These are phyloP conservation scores for Globisporangium megalacanthum DNA, from an alignment of 352 stramenopile species.

Conservation along the genomic window DNA sequence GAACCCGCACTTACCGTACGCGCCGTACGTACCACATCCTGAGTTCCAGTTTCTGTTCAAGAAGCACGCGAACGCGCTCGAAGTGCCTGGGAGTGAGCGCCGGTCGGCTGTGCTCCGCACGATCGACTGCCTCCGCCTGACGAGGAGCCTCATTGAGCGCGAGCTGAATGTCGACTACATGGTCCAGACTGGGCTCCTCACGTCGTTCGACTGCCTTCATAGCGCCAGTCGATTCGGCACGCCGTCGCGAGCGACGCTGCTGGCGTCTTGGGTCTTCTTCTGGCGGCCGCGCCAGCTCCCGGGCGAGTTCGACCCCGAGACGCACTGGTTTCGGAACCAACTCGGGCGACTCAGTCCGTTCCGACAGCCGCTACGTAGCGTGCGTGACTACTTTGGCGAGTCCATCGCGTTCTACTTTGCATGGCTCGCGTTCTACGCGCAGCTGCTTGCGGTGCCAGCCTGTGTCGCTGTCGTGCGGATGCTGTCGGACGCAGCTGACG, in stretches of 20 bases:
- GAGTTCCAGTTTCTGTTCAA: slow-evolving; percentile 68
- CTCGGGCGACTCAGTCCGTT: slow-evolving; percentile 39
- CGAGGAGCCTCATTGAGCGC: slow-evolving; percentile 32
- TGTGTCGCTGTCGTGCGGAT: slow-evolving; percentile 28
- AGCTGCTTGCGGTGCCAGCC: slow-evolving; percentile 53
- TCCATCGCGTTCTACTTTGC: slow-evolving; percentile 89
- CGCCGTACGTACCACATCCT: slow-evolving; percentile 32
- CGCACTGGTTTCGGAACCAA: slow-evolving; percentile 35
- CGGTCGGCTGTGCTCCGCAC: slow-evolving; percentile 53
- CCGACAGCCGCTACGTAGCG: slow-evolving; percentile 63
- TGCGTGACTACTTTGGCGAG: slow-evolving; percentile 88
- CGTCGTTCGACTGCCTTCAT: slow-evolving; percentile 41
- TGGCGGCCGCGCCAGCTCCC: slow-evolving; percentile 36
- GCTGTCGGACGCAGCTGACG: slow-evolving; percentile 4
- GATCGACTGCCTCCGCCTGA: slow-evolving; percentile 50
- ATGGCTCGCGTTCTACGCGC: slow-evolving; percentile 78
- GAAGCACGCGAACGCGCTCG: slow-evolving; percentile 45
- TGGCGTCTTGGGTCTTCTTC: slow-evolving; percentile 48
- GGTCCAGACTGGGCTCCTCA: slow-evolving; percentile 21
- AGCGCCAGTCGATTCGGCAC: slow-evolving; percentile 51
- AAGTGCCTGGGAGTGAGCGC: slow-evolving; percentile 28
- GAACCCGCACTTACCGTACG: slow-evolving; percentile 30
- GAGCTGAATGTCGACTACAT: slow-evolving; percentile 40
- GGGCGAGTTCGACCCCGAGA: slow-evolving; percentile 30
- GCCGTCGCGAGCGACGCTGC: slow-evolving; percentile 25